Percentiles rank a stretch among this genome's conserved stretches.
phyloP scores from a whole-genome alignment of 768 basidiomycete genomes.

The Neoboletus subvelutipes region DNA sequence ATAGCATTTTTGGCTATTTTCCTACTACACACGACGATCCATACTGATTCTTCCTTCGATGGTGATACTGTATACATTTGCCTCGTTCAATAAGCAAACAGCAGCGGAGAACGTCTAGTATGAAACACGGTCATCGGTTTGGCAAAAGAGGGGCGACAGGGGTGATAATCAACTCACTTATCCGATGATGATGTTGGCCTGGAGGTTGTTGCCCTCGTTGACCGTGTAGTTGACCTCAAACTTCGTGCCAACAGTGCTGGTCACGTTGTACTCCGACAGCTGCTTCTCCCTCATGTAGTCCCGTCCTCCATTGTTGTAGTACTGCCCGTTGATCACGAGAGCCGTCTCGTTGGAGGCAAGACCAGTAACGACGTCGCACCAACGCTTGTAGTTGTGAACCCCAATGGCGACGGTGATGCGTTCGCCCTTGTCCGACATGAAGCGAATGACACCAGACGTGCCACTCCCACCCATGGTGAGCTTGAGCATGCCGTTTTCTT shows the following conservation, averaged over 20 bases:
- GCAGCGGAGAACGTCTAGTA: no score
- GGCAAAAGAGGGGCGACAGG: no score
- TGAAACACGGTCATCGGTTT: no score
- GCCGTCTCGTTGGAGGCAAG: constrained; percentile 26
- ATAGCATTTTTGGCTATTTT: no score
- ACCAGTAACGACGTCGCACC: constrained; percentile 40
- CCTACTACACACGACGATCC: no score
- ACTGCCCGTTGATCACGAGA: constrained; percentile 27
- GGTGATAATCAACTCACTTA: neutral
- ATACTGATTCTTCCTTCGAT: no score
- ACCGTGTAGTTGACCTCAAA: neutral
- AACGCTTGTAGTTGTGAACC: constrained; percentile 39
- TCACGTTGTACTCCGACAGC: constrained; percentile 1
- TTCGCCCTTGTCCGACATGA: constrained; percentile 31
- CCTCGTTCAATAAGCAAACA: neutral
- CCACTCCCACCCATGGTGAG: constrained; percentile 41
- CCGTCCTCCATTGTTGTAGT: constrained; percentile 20
- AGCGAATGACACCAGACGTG: constrained; percentile 39
- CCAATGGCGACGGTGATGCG: constrained; percentile 36
- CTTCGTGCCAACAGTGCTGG: constrained; percentile 9
- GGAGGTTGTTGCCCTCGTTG: constrained; percentile 5
- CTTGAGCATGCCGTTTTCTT: constrained; percentile 16
- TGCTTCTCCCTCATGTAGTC: constrained; percentile 5
- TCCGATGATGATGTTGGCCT: constrained; percentile 4
- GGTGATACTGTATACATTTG: neutral